Conservation (phyloP, 306 rosid species). For the Cyclanthera cordifolia region DNA sequence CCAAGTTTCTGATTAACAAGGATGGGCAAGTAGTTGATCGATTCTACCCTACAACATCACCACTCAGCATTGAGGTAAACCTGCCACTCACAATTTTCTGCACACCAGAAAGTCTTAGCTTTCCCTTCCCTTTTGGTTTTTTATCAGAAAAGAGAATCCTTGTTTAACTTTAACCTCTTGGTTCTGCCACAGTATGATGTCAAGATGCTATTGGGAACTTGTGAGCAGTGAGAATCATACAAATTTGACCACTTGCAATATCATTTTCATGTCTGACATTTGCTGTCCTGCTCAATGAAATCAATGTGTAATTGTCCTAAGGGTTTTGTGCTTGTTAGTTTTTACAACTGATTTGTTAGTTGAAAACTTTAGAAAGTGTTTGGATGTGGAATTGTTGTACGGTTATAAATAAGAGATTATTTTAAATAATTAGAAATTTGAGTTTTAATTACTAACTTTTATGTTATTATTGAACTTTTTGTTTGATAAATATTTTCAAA, state of each 20-base stretch:
- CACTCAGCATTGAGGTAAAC: conserved; percentile 73
- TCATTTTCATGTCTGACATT: not conserved
- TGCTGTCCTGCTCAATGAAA: not conserved
- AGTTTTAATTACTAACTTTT: too few species aligned
- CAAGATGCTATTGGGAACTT: conserved; percentile 38
- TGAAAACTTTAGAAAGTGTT: too few species aligned
- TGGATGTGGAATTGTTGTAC: too few species aligned
- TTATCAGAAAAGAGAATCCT: not conserved
- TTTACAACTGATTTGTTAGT: not conserved
- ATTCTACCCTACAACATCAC: conserved; percentile 73
- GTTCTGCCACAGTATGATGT: conserved; percentile 44
- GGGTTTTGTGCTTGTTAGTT: not conserved
- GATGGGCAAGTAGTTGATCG: conserved; percentile 64
- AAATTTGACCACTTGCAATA: not conserved
- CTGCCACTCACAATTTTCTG: not conserved
- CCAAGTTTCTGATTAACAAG: conserved; percentile 67
- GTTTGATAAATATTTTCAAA: too few species aligned
- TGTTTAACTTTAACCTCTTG: not conserved
- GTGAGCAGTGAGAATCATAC: conserved; percentile 15
- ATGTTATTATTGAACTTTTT: too few species aligned
- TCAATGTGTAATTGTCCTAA: not conserved
- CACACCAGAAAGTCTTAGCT: not conserved
- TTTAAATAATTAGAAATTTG: too few species aligned
- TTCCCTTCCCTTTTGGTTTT: not conserved
- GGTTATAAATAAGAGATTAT: too few species aligned